phyloP scores from a whole-genome alignment of 768 basidiomycete species.

The Floccularia luteovirens region DNA sequence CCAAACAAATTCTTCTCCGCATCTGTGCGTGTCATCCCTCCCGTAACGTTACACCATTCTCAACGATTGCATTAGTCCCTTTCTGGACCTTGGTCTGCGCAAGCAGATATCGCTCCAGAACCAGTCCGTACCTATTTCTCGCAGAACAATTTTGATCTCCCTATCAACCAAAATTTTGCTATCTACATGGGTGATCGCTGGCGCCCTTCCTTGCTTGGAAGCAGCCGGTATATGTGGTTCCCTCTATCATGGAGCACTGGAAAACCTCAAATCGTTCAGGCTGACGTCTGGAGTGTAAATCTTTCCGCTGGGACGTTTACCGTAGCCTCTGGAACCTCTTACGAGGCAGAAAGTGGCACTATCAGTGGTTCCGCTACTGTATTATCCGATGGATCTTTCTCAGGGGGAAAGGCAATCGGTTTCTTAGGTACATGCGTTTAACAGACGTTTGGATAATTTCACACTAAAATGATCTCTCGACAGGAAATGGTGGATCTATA shows the following conservation, averaged over 20 bases:
- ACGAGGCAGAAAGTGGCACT: slow-evolving; percentile 48
- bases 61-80: slow-evolving; percentile 28
- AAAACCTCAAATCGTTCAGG: slow-evolving; percentile 41
- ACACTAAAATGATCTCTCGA: neutral
- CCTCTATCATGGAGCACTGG: slow-evolving; percentile 51
- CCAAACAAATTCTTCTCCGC: slow-evolving; percentile 53
- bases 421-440: slow-evolving; percentile 36
- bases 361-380: slow-evolving; percentile 39
- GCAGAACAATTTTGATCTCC: slow-evolving; percentile 51
- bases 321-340: slow-evolving; percentile 41
- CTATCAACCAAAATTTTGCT: slow-evolving; percentile 34
- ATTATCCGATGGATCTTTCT: slow-evolving; percentile 35
- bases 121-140: slow-evolving; percentile 50
- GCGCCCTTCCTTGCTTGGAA: slow-evolving; percentile 44
- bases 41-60: neutral
- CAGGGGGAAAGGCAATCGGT: slow-evolving; percentile 45
- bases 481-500: slow-evolving; percentile 51
- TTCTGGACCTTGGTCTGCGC: slow-evolving; percentile 46
- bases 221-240: slow-evolving; percentile 55
- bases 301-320: slow-evolving; percentile 41
- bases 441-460: neutral
- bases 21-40: slow-evolving; percentile 23
- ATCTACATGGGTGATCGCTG: slow-evolving; percentile 66
- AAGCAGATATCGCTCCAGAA: slow-evolving; percentile 47
- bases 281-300: slow-evolving; percentile 53